Evolutionary conservation across 140 eudicot species (phyloP).

Genomic region (Oenanthe javanica): DNA sequence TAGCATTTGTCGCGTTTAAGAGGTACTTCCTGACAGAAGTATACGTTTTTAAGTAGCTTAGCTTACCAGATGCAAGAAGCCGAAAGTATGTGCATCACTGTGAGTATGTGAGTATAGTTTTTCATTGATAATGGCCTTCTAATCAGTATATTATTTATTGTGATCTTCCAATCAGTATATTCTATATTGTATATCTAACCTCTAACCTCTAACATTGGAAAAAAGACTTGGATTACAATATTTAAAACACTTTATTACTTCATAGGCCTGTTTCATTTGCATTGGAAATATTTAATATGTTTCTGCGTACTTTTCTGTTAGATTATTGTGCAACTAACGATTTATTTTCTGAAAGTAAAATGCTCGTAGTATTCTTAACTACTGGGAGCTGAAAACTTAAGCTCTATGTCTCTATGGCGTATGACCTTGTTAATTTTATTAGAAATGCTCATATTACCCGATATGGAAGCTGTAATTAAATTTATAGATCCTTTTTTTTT

Average conservation of each 20-base stretch:
- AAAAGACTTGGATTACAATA: neutral
- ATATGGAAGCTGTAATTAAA: neutral
- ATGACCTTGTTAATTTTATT: neutral
- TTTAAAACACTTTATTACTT: neutral
- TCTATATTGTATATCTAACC: neutral
- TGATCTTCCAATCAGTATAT: neutral
- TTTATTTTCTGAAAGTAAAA: neutral
- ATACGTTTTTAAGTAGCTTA: neutral
- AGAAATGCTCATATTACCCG: neutral
- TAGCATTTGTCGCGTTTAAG: neutral
- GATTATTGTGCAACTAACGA: neutral
- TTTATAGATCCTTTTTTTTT: neutral
- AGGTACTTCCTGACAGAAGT: neutral
- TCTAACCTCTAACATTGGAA: neutral
- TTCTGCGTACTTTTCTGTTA: neutral
- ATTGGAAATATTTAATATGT: neutral
- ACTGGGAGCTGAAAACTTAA: neutral
- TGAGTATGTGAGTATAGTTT: neutral
- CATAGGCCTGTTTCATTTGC: neutral
- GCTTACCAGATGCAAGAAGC: neutral
- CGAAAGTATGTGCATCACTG: neutral
- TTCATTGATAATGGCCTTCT: neutral
- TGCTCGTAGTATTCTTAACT: neutral
- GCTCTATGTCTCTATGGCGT: neutral
- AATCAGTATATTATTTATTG: neutral